Conservation (phyloP, 2,329 filamentous ascomycete species). For the Epichloe sylvatica region DNA sequence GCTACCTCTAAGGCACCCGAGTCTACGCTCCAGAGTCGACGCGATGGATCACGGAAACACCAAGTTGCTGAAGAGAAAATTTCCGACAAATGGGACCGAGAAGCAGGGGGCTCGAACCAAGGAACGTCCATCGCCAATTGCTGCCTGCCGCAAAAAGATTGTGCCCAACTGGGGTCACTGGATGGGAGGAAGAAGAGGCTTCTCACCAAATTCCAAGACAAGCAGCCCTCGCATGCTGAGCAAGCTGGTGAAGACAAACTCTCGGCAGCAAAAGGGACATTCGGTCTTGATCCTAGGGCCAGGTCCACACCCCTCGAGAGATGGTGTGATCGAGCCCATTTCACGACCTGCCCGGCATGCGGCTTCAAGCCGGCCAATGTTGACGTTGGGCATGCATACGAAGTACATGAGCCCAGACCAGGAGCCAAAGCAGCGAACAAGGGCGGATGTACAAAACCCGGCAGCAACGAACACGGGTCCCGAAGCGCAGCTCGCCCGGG, state of each 20-base stretch:
- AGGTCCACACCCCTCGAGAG: neutral
- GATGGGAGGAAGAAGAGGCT: conserved; percentile 8
- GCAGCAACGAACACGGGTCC: neutral
- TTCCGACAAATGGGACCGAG: neutral
- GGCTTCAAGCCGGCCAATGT: conserved; percentile 4
- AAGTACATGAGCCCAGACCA: neutral
- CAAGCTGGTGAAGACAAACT: neutral
- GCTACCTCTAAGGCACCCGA: neutral
- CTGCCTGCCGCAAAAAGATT: neutral
- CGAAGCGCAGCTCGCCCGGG: neutral
- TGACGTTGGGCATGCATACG: neutral
- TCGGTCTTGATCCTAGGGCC: neutral
- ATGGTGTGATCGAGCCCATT: neutral
- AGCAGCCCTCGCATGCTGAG: neutral
- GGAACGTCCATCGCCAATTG: neutral
- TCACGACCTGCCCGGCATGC: neutral
- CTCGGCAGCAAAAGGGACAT: neutral
- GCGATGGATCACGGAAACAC: neutral
- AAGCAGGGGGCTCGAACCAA: neutral
- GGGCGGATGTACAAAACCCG: neutral
- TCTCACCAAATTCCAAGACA: neutral
- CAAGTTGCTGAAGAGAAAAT: neutral
- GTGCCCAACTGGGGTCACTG: too few species aligned
- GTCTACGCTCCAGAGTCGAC: neutral
- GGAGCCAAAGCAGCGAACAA: neutral